Base-by-base conservation (phyloP, 805 yeast species). In the Wickerhamiella hasegawae region DNA sequence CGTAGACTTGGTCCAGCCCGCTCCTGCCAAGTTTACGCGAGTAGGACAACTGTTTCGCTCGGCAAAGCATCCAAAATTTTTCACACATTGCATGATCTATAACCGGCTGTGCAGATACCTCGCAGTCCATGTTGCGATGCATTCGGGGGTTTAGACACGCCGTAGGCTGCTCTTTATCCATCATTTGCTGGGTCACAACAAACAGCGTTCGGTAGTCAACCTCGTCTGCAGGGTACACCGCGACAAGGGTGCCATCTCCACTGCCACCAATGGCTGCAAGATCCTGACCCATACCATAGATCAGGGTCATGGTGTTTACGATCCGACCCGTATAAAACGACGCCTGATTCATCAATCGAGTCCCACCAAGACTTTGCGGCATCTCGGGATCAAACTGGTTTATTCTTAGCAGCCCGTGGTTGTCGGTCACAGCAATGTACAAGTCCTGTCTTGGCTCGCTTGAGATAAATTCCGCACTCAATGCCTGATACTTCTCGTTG, bases 351-450 rank as follows among this genome's bases (percentile, higher is more conserved):
- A 87, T 57, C 35, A 90, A 62, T 41, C 73, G 62, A 44, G 76
- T 81, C 4, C 97, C 97, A 36, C 82, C 73, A 29, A 73, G 57
- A 1, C 96, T 82, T 17, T 68, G 66, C 0, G 90, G 79, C 49
- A 83, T 94, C 42, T 85, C 95, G 0, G 97, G 97, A 43, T 90
- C 93, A 52, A 81, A 90, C 48, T 80, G 81, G 28, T 83, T 55
- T 8, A 87, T 48, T 51, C 81, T 93, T 18, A 90, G 50, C 6
- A 69, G 63, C 18, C 71, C 68, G 32, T 72, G 65, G 33, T 69
- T 67, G 53, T 85, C 96, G 2, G 83, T 77, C 14, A 73, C 65
- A 1, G 76, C 60, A 30, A 83, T 65, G 46, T 56, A 71, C 10
- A 85, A 56, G 33, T 79, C 78, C 9, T 78, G 79, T 2, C 46